Percentiles rank a stretch among this genome's conserved stretches.
phyloP scores from a whole-genome alignment of 176 grass and related monocot species.

The Zea luxurians region DNA sequence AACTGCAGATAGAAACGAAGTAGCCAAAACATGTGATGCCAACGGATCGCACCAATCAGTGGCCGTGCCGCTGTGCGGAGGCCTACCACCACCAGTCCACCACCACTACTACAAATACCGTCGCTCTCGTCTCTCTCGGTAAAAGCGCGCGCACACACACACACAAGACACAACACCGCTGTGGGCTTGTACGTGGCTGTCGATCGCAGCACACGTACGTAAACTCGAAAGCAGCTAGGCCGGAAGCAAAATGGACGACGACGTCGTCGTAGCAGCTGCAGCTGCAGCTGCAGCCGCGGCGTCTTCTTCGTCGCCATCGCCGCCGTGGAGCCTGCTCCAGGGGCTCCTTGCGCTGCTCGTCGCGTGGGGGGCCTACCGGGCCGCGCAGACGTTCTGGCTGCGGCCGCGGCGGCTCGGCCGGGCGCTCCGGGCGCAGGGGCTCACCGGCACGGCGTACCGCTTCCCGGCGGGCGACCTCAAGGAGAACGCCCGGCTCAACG shows the following conservation, averaged over 20 bases:
- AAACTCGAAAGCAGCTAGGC: background rate
- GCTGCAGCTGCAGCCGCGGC: background rate
- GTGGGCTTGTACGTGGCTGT: background rate
- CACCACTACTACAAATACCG: background rate
- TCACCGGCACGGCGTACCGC: slow-evolving; percentile 54
- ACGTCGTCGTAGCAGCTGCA: background rate
- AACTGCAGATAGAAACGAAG: background rate
- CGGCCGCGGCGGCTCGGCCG: slow-evolving; percentile 47
- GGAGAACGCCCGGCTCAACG: slow-evolving; percentile 51
- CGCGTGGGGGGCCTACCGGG: background rate
- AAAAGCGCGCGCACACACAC: background rate
- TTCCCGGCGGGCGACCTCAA: slow-evolving; percentile 49
- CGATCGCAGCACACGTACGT: background rate
- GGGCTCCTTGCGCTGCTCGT: slow-evolving; percentile 32
- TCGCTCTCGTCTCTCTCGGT: too few species aligned
- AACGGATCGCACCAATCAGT: slow-evolving; percentile 3
- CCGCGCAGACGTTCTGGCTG: slow-evolving; percentile 42
- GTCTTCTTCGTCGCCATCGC: background rate
- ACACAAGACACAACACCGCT: background rate
- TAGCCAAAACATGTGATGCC: slow-evolving; percentile 20
- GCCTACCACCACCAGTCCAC: too few species aligned
- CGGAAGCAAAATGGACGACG: slow-evolving; percentile 22
- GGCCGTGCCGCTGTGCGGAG: background rate
- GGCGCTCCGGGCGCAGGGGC: slow-evolving; percentile 56
- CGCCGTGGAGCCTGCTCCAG: slow-evolving; percentile 22